phyloP scores from a whole-genome alignment of 192 early-diverging fungal genomes.

The Coemansia sp. region DNA sequence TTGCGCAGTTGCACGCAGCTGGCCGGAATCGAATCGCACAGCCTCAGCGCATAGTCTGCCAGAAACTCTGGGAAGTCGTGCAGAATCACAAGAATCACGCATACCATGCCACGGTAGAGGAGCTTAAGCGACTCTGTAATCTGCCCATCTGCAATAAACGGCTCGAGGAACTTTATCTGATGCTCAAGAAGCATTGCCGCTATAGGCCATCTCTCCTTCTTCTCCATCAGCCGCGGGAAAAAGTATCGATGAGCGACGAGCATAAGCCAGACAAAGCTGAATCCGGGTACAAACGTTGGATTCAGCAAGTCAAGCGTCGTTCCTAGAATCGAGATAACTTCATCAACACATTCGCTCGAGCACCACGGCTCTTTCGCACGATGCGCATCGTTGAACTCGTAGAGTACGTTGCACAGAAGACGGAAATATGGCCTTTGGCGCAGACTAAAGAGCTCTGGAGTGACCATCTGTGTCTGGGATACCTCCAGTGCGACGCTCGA shows the following conservation, averaged over 20 bases:
- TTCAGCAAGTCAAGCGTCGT: slow-evolving; percentile 78
- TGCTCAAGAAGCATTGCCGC: slow-evolving; percentile 81
- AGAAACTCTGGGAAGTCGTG: slow-evolving; percentile 99
- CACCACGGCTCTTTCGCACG: slow-evolving; percentile 39
- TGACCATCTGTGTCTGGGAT: slow-evolving; percentile 83
- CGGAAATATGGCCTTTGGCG: slow-evolving; percentile 89
- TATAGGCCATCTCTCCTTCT: slow-evolving; percentile 81
- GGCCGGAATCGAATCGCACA: slow-evolving; percentile 89
- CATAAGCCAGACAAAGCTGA: slow-evolving; percentile 92
- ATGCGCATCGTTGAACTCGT: slow-evolving; percentile 62
- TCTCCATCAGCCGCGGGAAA: slow-evolving; percentile 80
- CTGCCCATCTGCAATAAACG: slow-evolving; percentile 74
- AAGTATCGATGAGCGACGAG: slow-evolving; percentile 91
- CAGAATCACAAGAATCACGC: slow-evolving; percentile 86
- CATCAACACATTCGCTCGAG: slow-evolving; percentile 13
- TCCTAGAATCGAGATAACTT: slow-evolving; percentile 26
- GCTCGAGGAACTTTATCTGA: slow-evolving; percentile 84
- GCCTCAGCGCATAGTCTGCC: slow-evolving; percentile 84
- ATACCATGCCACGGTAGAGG: slow-evolving; percentile 86
- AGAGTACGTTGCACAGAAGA: slow-evolving; percentile 78
- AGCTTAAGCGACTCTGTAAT: slow-evolving; percentile 72
- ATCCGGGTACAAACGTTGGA: slow-evolving; percentile 86
- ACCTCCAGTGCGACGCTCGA: slow-evolving; percentile 82
- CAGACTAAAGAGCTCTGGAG: slow-evolving; percentile 67
- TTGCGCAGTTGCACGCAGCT: slow-evolving; percentile 94